Conservation (phyloP, 1,284 basidiomycete species). For the Pascua guehoae region DNA sequence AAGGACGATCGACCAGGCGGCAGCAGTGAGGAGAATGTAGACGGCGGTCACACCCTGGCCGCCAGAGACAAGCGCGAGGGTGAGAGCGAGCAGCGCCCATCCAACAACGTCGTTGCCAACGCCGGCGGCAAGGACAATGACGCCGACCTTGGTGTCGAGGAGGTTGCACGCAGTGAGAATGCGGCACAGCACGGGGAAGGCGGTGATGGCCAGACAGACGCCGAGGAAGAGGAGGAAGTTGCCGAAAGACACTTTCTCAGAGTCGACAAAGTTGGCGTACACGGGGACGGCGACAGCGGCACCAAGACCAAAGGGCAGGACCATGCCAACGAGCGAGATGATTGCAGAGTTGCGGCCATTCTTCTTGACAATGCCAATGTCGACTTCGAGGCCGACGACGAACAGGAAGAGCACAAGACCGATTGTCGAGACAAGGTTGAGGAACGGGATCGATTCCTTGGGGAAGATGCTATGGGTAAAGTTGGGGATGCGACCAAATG, state of each 20-base stretch:
- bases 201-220: conserved; percentile 85
- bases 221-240: conserved; percentile 93
- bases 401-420: conserved; percentile 90
- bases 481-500: conserved; percentile 65
- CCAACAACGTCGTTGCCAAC: conserved; percentile 83
- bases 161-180: conserved; percentile 60
- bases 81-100: conserved; percentile 66
- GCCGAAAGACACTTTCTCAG: conserved; percentile 60
- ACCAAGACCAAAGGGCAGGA: conserved; percentile 79
- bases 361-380: conserved; percentile 69
- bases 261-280: conserved; percentile 72
- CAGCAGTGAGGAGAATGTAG: conserved; percentile 72
- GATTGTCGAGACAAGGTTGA: conserved; percentile 86
- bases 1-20: conserved; percentile 77
- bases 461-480: conserved; percentile 85
- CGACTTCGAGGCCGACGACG: conserved; percentile 88
- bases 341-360: conserved; percentile 64
- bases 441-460: conserved; percentile 63
- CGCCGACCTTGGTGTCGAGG: conserved; percentile 87
- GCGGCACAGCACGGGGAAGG: conserved; percentile 88
- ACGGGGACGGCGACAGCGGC: conserved; percentile 74
- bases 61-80: conserved; percentile 69
- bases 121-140: conserved; percentile 87
- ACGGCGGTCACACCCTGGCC: conserved; percentile 67
- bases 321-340: conserved; percentile 63